These are phyloP conservation scores for Penicillium dipodomyicola DNA, from an alignment of 495 filamentous ascomycete genomes.

Conservation along the genomic window DNA sequence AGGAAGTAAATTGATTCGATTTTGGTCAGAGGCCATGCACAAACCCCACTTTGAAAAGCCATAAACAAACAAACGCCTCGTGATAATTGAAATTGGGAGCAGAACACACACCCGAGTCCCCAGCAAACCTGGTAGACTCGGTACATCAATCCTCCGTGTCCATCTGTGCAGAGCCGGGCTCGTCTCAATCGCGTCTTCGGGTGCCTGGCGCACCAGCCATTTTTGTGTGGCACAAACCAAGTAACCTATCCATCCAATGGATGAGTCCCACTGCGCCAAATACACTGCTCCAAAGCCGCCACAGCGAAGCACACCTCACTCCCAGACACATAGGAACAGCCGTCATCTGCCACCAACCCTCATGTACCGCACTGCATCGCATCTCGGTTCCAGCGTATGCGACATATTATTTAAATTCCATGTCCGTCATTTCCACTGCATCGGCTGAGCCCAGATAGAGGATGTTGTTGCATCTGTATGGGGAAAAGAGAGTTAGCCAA, in stretches of 20 bases:
- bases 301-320: neutral
- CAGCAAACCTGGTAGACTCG: slow-evolving; percentile 3
- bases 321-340: neutral
- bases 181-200: neutral
- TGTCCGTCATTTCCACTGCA: slow-evolving; percentile 57
- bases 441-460: slow-evolving; percentile 75
- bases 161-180: slow-evolving; percentile 1
- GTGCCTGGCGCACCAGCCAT: neutral
- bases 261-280: neutral
- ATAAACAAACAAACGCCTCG: slow-evolving; percentile 26
- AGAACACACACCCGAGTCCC: slow-evolving; percentile 1
- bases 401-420: slow-evolving; percentile 42
- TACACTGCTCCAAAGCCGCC: neutral
- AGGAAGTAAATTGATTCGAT: slow-evolving; percentile 21
- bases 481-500: slow-evolving; percentile 22
- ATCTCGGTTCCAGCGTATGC: neutral
- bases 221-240: neutral
- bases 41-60: slow-evolving; percentile 20
- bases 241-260: neutral
- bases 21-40: slow-evolving; percentile 26
- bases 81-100: slow-evolving; percentile 21
- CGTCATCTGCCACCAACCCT: slow-evolving; percentile 1
- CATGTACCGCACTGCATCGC: neutral
- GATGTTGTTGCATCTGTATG: slow-evolving; percentile 83
- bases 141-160: neutral